Percentiles rank a stretch among this genome's conserved stretches.
Evolutionary conservation across 768 basidiomycete genomes (phyloP).

Genomic region (Lanmaoa rubissima): DNA sequence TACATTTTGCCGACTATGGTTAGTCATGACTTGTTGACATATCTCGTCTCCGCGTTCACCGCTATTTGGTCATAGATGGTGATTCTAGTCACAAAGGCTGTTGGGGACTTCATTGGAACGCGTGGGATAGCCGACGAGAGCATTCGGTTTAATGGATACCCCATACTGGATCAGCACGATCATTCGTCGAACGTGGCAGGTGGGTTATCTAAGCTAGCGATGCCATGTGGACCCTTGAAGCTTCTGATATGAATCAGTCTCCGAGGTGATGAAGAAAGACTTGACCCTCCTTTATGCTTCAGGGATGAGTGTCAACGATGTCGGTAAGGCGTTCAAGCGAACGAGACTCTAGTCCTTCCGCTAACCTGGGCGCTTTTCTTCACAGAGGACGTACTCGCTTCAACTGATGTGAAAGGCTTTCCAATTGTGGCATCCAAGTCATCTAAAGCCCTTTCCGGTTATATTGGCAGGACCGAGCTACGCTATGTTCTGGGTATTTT

Average conservation of each 20-base stretch:
- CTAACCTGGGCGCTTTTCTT: neutral
- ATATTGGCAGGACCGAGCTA: slow-evolving; percentile 85
- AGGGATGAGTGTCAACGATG: slow-evolving; percentile 73
- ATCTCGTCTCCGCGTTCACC: slow-evolving; percentile 5
- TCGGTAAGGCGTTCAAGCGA: slow-evolving; percentile 55
- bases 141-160: slow-evolving; percentile 96
- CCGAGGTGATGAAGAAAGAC: slow-evolving; percentile 86
- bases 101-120: slow-evolving; percentile 90
- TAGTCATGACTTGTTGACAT: slow-evolving; percentile 19
- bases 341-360: neutral
- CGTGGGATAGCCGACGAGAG: slow-evolving; percentile 96
- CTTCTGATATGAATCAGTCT: slow-evolving; percentile 49
- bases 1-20: slow-evolving; percentile 99
- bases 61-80: slow-evolving; percentile 66
- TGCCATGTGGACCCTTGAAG: slow-evolving; percentile 2
- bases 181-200: slow-evolving; percentile 89
- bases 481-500: slow-evolving; percentile 77
- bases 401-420: slow-evolving; percentile 84
- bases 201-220: slow-evolving; percentile 35
- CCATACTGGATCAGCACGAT: slow-evolving; percentile 95
- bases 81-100: slow-evolving; percentile 92
- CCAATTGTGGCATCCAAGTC: slow-evolving; percentile 75
- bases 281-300: slow-evolving; percentile 68
- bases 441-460: slow-evolving; percentile 68
- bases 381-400: slow-evolving; percentile 67